Percentiles rank a stretch among this genome's conserved stretches.
Evolutionary conservation across 2,329 filamentous ascomycete species (phyloP).

Genomic region (Aspergillus fructus): DNA sequence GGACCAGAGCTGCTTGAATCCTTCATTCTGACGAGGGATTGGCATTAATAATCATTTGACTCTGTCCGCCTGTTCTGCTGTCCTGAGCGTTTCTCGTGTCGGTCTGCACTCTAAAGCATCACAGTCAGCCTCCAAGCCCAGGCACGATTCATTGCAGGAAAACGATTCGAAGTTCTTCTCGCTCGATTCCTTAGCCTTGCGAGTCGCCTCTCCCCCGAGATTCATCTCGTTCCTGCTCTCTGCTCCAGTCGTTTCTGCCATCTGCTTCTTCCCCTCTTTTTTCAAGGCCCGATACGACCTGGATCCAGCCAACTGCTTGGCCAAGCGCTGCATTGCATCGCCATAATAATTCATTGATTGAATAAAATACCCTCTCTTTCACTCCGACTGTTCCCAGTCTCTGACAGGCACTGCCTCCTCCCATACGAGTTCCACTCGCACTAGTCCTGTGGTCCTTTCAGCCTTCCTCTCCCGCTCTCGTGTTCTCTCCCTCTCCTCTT

Average conservation of each 20-base stretch:
- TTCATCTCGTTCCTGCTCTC: conserved; percentile 8
- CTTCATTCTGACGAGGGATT: background rate
- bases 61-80: background rate
- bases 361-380: background rate
- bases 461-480: conserved; percentile 5
- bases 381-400: conserved; percentile 5
- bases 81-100: background rate
- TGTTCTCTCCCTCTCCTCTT: conserved; percentile 15
- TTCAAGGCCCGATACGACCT: conserved; percentile 1
- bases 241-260: conserved; percentile 5
- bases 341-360: background rate
- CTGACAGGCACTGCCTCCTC: conserved; percentile 18
- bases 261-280: conserved; percentile 7
- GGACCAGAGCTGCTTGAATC: background rate
- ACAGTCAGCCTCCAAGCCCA: conserved; percentile 6
- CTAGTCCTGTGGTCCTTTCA: conserved; percentile 16
- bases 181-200: conserved; percentile 5
- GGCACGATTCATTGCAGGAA: background rate
- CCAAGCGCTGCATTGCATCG: conserved; percentile 7
- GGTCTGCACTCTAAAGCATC: background rate
- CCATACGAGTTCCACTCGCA: conserved; percentile 12
- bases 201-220: background rate
- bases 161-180: conserved; percentile 3
- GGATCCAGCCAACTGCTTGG: background rate
- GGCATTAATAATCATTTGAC: conserved; percentile 1